Evolutionary conservation across 768 basidiomycete species (phyloP).

Genomic region (Macrocybe gigantea): DNA sequence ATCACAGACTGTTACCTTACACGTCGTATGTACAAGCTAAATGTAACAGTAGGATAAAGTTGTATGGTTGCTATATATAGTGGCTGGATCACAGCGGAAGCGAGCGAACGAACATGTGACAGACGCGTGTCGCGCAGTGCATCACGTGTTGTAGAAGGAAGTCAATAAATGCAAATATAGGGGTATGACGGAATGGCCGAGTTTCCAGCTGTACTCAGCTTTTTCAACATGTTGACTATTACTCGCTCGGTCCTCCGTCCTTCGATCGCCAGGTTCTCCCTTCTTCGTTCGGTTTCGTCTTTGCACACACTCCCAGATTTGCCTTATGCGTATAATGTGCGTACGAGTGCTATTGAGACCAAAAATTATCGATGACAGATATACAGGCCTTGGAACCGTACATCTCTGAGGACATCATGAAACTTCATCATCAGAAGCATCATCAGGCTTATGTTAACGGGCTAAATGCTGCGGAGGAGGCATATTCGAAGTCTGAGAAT

Average conservation of each 20-base stretch:
- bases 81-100: no score
- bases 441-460: constrained; percentile 93
- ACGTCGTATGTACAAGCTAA: no score
- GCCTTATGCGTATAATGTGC: constrained; percentile 75
- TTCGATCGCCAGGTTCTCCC: constrained; percentile 37
- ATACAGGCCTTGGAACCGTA: constrained; percentile 82
- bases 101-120: no score
- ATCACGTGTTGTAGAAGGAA: neutral
- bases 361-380: neutral
- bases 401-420: constrained; percentile 92
- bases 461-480: constrained; percentile 86
- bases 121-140: no score
- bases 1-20: no score
- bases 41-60: no score
- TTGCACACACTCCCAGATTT: constrained; percentile 74
- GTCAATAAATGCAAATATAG: neutral
- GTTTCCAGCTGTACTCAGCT: no score
- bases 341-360: constrained; percentile 10
- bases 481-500: constrained; percentile 61
- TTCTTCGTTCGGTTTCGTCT: constrained; percentile 35
- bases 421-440: constrained; percentile 87
- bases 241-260: constrained; percentile 38
- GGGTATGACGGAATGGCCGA: no score
- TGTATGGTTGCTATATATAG: no score
- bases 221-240: constrained; percentile 41